These are phyloP conservation scores for Chalaropsis ovoidea DNA, from an alignment of 2,329 filamentous ascomycete species.

Conservation along the genomic window DNA sequence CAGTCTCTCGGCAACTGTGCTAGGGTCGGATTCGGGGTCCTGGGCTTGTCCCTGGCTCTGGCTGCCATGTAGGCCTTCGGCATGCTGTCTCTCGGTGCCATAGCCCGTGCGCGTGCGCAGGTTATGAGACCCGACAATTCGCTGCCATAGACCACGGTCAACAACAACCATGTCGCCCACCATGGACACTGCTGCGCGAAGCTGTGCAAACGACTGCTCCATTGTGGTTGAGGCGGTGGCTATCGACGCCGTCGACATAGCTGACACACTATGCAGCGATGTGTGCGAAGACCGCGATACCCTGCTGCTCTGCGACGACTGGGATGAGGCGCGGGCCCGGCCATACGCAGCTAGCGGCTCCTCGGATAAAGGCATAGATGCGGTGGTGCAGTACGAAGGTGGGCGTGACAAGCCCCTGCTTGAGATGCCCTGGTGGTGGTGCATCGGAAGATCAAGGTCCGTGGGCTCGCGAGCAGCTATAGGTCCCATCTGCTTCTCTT, in stretches of 20 bases:
- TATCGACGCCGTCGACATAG: constrained; percentile 11
- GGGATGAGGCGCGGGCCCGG: constrained; percentile 16
- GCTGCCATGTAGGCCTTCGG: background rate
- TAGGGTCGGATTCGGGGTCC: background rate
- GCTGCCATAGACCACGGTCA: constrained; percentile 33
- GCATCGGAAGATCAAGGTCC: constrained; percentile 6
- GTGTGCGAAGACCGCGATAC: constrained; percentile 10
- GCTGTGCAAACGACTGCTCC: constrained; percentile 42
- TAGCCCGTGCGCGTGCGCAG: constrained; percentile 15
- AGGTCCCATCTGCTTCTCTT: constrained; percentile 13
- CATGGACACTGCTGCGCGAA: constrained; percentile 39
- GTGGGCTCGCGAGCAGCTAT: background rate
- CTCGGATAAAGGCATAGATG: constrained; percentile 1
- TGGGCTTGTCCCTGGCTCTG: background rate
- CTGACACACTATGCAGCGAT: constrained; percentile 18
- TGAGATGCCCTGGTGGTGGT: background rate
- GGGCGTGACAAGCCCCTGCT: constrained; percentile 10
- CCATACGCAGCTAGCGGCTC: background rate
- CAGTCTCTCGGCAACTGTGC: background rate
- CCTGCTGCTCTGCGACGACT: constrained; percentile 17
- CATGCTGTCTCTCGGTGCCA: background rate
- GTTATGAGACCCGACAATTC: constrained; percentile 17
- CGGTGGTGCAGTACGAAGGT: constrained; percentile 22
- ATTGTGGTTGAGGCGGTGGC: constrained; percentile 33
- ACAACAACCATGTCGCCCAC: constrained; percentile 40